Evolutionary conservation across 1,284 basidiomycete species (phyloP).

Genomic region (Leccinum huronense): DNA sequence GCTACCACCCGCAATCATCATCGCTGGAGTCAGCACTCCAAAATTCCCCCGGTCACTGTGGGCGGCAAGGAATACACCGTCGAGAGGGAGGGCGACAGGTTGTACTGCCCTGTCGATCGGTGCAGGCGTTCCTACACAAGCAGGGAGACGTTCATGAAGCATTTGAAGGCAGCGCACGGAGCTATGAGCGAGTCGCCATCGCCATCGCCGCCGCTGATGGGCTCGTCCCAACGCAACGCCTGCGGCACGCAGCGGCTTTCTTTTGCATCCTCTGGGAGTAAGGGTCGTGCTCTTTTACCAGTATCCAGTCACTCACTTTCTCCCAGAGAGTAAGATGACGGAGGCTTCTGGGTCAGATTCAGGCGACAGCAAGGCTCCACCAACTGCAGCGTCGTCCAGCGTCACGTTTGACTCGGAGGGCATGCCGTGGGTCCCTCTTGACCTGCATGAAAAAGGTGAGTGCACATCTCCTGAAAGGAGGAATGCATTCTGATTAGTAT

Average conservation of each 20-base stretch:
- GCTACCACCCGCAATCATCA: not conserved
- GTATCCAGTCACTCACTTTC: not conserved
- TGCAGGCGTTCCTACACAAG: not conserved
- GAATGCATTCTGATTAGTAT: not conserved
- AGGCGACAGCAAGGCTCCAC: not conserved
- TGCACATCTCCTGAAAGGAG: not conserved
- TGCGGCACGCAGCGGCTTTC: not conserved
- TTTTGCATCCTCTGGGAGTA: not conserved
- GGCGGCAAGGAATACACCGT: not conserved
- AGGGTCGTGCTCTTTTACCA: not conserved
- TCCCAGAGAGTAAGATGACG: not conserved
- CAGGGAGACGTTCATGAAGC: not conserved
- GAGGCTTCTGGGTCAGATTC: not conserved
- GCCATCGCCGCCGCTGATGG: not conserved
- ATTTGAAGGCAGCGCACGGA: not conserved
- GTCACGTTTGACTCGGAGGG: not conserved
- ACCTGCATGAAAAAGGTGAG: not conserved
- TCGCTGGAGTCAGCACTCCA: not conserved
- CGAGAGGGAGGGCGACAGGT: not conserved
- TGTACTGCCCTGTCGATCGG: not conserved
- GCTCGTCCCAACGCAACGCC: not conserved
- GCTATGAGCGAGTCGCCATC: not conserved
- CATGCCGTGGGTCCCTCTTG: not conserved
- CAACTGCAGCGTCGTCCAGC: not conserved
- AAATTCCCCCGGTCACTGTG: not conserved